Base-by-base conservation (phyloP, 345 rosid genomes). In the Hypericum perforatum region DNA sequence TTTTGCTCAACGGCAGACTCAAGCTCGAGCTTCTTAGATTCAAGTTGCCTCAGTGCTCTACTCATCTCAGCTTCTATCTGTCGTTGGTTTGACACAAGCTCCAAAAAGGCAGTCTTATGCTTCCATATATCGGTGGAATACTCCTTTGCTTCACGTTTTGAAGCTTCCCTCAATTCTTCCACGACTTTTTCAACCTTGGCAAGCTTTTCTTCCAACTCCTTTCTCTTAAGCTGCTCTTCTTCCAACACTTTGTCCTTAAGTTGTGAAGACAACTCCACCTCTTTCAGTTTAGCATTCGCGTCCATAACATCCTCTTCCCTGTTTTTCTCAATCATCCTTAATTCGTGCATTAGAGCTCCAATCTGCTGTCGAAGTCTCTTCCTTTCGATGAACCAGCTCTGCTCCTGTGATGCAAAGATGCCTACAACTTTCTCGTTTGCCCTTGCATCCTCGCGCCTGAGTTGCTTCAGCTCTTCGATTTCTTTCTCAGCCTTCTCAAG, bases 401-500 rank as follows among this genome's bases (percentile, higher is more conserved):
- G 96, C 66, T 88, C 95, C 42, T 82, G 95, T 5, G 85, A 76
- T 3, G 98, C 94, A 61, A 78, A 76, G 45, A 92, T 88, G 41
- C 94, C 53, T 29, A 85, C 95, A 51, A 83, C 96, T 58, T 85
- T 92, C 84, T 92, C 98, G 50, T 88, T 92, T 7, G 96, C 98
- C 62, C 72, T 88, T 6, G 90, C 96, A 57, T 85, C 96, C 73
- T 82, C 94, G 0, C 57, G 76, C 56, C 96, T 78, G 47, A 65
- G 54, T 65, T 78, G 77, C 79, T 77, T 80, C 56, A 88, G 55
- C 73, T 70, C 83, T 45, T 58, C 69, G 11, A 85, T 80, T 77
- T 76, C 84, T 43, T 60, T 66, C 56, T 77, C 77, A n/a, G 83
- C 80, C 13, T 49, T 61, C 69, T 76, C 74, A 8, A 87, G 81